Base-by-base conservation (phyloP, 176 grass and related monocot species). In the Oryza coarctata region DNA sequence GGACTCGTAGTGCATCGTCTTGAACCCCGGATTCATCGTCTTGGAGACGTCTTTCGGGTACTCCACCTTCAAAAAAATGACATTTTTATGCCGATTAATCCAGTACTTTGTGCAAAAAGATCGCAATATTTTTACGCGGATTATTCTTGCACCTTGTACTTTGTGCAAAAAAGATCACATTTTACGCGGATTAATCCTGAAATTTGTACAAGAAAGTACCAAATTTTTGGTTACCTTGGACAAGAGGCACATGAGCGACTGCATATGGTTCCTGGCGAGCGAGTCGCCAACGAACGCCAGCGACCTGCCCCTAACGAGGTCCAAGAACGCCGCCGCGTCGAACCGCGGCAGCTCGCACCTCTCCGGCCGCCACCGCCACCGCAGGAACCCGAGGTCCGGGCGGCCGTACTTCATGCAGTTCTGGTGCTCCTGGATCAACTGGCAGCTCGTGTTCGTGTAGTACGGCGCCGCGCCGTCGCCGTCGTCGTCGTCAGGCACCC, bases 401-500 rank as follows among this genome's bases (percentile, higher is more conserved):
- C 87, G 75, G 9, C 90, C 93, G 61, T 92, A 92, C 85, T 89
- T 92, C 69, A 95, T 86, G 85, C 93, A 95, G 78, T 95, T 95
- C 84, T 95, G 93, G 87, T 91, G 87, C 84, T 92, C 93, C 79
- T 95, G 89, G 78, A 95, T 95, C n/a, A 66, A 27, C 40, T 71
- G 72, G 80, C 93, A 95, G 71, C 35, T 92, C 39, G 7, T 60
- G 78, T 92, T 89, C 15, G 87, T 92, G 85, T 95, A 95, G 87
- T 92, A 89, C 2, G 93, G 84, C 30, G n/a, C 47, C 18, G 22
- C 33, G 14, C 27, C 44, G 18, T 2, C 68, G 39, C 1, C 39
- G 39, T 9, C 39, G 28, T 0, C 73, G 9, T 47, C 68, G 45
- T 79, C 68, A 4, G 74, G 80, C 38, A 87, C 80, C 88, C 89